Evolutionary conservation across 2,329 filamentous ascomycete species (phyloP).

Genomic region (Pseudogymnoascus sp.): DNA sequence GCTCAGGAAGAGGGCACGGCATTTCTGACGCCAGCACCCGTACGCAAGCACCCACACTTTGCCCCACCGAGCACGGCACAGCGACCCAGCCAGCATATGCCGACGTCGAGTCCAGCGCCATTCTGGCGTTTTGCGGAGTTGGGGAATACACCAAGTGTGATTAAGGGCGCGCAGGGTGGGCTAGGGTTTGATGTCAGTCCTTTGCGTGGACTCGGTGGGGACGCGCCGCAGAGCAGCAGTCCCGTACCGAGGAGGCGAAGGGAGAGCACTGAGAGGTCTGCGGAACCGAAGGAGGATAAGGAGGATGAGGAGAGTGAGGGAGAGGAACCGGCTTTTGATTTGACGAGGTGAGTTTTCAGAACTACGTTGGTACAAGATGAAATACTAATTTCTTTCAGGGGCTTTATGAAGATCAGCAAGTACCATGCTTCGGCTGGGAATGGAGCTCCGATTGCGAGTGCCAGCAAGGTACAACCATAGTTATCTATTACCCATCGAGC

Average conservation of each 20-base stretch:
- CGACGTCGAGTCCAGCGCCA: constrained; percentile 74
- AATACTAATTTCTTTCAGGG: background rate
- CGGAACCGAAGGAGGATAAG: constrained; percentile 21
- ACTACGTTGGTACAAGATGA: background rate
- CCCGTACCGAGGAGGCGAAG: constrained; percentile 37
- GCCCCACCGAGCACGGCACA: constrained; percentile 76
- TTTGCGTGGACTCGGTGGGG: constrained; percentile 38
- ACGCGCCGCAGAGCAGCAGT: constrained; percentile 49
- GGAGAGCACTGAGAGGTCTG: constrained; percentile 12
- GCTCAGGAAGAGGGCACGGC: constrained; percentile 53
- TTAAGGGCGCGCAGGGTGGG: constrained; percentile 21
- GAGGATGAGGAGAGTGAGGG: constrained; percentile 32
- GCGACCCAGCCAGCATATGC: constrained; percentile 76
- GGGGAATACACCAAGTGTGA: constrained; percentile 58
- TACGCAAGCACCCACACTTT: constrained; percentile 64
- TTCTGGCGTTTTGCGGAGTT: constrained; percentile 85
- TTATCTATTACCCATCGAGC: background rate
- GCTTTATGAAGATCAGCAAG: constrained; percentile 9
- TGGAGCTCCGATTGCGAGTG: background rate
- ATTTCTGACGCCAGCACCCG: constrained; percentile 66
- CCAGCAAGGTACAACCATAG: background rate
- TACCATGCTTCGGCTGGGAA: constrained; percentile 1
- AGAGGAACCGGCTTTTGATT: constrained; percentile 50
- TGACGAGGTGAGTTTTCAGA: constrained; percentile 23
- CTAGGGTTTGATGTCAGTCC: constrained; percentile 53